A percentile compares a stretch with the other conserved stretches of the same genome.
phyloP scores from a whole-genome alignment of 139 green algal species.

The Marvania coccoides region DNA sequence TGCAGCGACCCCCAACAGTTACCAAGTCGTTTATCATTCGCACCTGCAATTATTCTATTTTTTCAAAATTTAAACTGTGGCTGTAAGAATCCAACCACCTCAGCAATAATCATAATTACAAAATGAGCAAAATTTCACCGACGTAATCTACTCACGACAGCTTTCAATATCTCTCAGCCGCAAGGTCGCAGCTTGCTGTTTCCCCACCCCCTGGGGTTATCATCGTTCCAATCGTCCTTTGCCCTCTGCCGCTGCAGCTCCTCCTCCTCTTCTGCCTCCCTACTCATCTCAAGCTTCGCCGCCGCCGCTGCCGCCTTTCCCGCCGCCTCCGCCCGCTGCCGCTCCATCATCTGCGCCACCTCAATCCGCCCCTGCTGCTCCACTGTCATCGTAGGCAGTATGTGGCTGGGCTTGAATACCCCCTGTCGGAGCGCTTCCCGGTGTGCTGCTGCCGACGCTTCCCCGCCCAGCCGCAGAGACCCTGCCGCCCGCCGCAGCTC shows the following conservation, averaged over 20 bases:
- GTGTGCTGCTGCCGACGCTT: neutral
- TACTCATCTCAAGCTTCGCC: neutral
- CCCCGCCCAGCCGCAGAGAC: neutral
- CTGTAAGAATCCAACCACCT: too few species aligned
- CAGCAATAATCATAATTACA: too few species aligned
- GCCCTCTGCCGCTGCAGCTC: conserved; percentile 29
- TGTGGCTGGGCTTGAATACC: conserved; percentile 73
- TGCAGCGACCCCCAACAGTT: too few species aligned
- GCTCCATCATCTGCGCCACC: conserved; percentile 11
- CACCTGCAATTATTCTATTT: too few species aligned
- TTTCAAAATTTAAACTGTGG: too few species aligned
- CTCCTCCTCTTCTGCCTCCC: conserved; percentile 6
- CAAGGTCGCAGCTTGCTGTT: conserved; percentile 70
- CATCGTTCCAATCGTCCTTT: conserved; percentile 79
- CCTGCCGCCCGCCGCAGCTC: conserved; percentile 10
- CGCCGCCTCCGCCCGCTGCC: neutral
- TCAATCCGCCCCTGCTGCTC: conserved; percentile 26
- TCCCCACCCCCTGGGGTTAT: conserved; percentile 63
- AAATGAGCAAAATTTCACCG: too few species aligned
- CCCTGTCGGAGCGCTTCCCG: conserved; percentile 12
- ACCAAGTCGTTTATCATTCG: too few species aligned
- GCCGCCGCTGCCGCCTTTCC: neutral
- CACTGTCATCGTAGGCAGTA: conserved; percentile 64
- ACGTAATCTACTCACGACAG: too few species aligned
- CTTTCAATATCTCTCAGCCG: neutral